These are phyloP conservation scores for Cystoderma amianthinum DNA, from an alignment of 768 basidiomycete genomes.

Conservation along the genomic window DNA sequence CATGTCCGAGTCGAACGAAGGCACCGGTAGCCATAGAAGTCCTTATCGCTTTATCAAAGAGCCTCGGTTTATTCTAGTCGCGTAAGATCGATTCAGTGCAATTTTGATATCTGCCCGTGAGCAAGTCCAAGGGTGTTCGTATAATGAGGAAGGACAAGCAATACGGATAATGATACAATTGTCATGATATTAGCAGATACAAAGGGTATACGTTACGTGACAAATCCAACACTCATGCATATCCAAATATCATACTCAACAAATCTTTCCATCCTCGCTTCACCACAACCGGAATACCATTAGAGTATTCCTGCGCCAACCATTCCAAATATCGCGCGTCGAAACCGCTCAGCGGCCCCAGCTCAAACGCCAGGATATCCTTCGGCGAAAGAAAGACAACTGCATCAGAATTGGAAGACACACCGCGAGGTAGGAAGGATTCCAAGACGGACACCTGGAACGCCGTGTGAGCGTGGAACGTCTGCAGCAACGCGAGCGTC, in stretches of 20 bases:
- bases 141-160: too few relatives aligned
- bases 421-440: slow-evolving; percentile 19
- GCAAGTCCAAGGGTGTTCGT: too few relatives aligned
- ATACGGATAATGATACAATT: too few relatives aligned
- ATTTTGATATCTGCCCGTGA: too few relatives aligned
- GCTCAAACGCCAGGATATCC: slow-evolving; percentile 62
- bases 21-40: too few relatives aligned
- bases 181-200: too few relatives aligned
- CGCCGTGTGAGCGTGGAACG: slow-evolving; percentile 59
- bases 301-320: slow-evolving; percentile 62
- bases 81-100: too few relatives aligned
- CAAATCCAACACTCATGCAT: too few relatives aligned
- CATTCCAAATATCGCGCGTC: slow-evolving; percentile 78
- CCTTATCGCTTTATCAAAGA: too few relatives aligned
- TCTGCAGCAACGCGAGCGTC: slow-evolving; percentile 56
- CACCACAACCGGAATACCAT: slow-evolving; percentile 31
- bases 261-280: slow-evolving; percentile 47
- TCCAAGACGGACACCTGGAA: slow-evolving; percentile 49
- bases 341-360: slow-evolving; percentile 64
- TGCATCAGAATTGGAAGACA: slow-evolving; percentile 1
- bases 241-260: slow-evolving; percentile 38
- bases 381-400: slow-evolving; percentile 44
- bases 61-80: too few relatives aligned
- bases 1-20: too few relatives aligned
- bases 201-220: too few relatives aligned